Conservation (phyloP, 2,329 filamentous ascomycete genomes). For the Cadophora sp. region DNA sequence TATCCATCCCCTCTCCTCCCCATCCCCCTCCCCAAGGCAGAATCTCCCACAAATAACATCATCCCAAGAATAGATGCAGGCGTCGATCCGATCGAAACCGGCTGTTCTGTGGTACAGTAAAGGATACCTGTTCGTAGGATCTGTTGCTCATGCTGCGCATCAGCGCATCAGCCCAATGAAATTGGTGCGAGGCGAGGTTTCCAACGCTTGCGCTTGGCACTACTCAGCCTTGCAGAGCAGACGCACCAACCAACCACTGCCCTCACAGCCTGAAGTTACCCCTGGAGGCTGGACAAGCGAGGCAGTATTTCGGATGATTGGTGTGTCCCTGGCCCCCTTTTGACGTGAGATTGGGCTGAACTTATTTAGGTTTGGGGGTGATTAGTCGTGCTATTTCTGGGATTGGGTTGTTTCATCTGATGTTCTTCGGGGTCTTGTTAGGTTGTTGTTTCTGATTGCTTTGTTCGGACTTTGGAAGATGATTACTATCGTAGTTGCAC, state of each 20-base stretch:
- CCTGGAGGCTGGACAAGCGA: background rate
- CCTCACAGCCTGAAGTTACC: background rate
- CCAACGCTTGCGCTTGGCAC: background rate
- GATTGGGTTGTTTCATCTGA: slow-evolving; percentile 11
- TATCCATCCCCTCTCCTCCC: background rate
- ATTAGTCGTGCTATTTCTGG: background rate
- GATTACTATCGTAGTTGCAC: background rate
- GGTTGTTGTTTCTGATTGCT: background rate
- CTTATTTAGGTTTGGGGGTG: background rate
- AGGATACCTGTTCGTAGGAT: background rate
- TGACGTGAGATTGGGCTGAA: background rate
- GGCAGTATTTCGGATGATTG: slow-evolving; percentile 11
- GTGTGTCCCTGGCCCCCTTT: background rate
- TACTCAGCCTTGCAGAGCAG: slow-evolving; percentile 3
- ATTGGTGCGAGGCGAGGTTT: background rate
- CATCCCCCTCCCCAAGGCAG: background rate
- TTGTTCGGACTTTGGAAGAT: background rate
- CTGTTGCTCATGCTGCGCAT: slow-evolving; percentile 8
- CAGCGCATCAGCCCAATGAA: background rate
- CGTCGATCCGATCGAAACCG: background rate
- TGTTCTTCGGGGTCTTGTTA: background rate
- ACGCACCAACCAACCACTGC: background rate
- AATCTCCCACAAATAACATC: background rate
- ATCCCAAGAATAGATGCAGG: slow-evolving; percentile 13
- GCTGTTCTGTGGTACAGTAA: background rate